These are phyloP conservation scores for Termitomyces sp. DNA, from an alignment of 768 basidiomycete species.

Conservation along the genomic window DNA sequence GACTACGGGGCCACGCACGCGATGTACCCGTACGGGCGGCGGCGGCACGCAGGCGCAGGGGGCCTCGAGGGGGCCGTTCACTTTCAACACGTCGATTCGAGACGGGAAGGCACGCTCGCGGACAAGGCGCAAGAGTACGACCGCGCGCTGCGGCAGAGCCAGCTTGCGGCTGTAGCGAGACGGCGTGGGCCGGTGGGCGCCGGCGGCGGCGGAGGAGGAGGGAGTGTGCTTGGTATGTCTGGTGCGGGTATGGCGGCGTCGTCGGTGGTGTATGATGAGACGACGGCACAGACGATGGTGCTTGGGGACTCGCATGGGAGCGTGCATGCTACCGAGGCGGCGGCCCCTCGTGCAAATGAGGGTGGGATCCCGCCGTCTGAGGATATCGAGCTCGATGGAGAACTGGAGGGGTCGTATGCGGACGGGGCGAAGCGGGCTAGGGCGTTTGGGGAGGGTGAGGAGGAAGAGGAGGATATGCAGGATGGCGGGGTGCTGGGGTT, in stretches of 20 bases:
- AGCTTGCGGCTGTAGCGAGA: slow-evolving; percentile 45
- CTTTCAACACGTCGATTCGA: slow-evolving; percentile 23
- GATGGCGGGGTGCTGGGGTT: slow-evolving; percentile 85
- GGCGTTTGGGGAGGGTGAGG: slow-evolving; percentile 36
- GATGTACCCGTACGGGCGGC: slow-evolving; percentile 26
- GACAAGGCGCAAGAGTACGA: slow-evolving; percentile 73
- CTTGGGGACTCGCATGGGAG: slow-evolving; percentile 75
- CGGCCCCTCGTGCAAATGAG: neutral
- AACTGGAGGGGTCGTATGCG: slow-evolving; percentile 70
- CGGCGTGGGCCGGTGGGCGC: slow-evolving; percentile 32
- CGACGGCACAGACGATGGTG: slow-evolving; percentile 64
- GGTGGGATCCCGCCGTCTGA: slow-evolving; percentile 31
- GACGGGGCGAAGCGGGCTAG: slow-evolving; percentile 50
- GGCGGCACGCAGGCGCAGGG: slow-evolving; percentile 18
- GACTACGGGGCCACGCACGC: slow-evolving; percentile 52
- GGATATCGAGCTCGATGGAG: slow-evolving; percentile 47
- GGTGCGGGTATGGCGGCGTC: slow-evolving; percentile 24
- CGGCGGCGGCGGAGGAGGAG: no score
- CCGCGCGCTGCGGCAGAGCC: slow-evolving; percentile 66
- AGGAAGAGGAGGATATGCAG: slow-evolving; percentile 63
- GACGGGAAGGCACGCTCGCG: slow-evolving; percentile 28
- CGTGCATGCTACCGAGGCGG: slow-evolving; percentile 15
- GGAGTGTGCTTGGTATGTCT: slow-evolving; percentile 42
- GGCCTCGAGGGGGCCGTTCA: slow-evolving; percentile 24
- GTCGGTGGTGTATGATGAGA: slow-evolving; percentile 42